Evolutionary conservation across 345 rosid genomes (phyloP).

Genomic region (Lepidium didymum): DNA sequence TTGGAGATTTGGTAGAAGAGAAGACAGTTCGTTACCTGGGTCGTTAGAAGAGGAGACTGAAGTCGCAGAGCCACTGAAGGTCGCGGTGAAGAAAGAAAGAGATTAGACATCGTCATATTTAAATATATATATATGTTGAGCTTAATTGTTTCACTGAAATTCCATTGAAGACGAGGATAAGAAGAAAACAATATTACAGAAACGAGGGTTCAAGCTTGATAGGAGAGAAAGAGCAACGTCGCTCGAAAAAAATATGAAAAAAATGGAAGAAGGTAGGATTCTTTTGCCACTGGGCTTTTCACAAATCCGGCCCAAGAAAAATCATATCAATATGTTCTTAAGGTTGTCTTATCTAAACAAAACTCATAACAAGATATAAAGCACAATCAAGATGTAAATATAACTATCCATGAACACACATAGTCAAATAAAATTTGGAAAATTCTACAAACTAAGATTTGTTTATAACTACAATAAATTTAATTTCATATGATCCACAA

Average conservation of each 20-base stretch:
- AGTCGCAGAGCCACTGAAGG: conserved; percentile 7
- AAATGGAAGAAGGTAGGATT: not conserved
- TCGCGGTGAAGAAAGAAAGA: conserved; percentile 20
- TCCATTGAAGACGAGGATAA: conserved; percentile 7
- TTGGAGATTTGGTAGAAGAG: conserved; percentile 6
- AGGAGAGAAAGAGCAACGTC: not conserved
- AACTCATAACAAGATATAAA: too few relatives aligned
- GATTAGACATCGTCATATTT: conserved; percentile 15
- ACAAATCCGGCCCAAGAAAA: too few relatives aligned
- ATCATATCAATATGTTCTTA: too few relatives aligned
- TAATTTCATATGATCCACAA: too few relatives aligned
- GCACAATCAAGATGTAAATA: too few relatives aligned
- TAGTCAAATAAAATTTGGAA: too few relatives aligned
- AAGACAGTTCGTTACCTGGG: conserved; percentile 11
- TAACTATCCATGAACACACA: too few relatives aligned
- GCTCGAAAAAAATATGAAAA: not conserved
- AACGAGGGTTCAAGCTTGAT: not conserved
- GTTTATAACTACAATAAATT: too few relatives aligned
- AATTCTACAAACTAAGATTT: too few relatives aligned
- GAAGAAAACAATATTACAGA: not conserved
- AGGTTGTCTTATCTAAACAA: too few relatives aligned
- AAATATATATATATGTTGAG: not conserved
- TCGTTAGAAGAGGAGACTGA: conserved; percentile 3
- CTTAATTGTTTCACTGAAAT: not conserved
- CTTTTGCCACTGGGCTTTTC: too few relatives aligned